A percentile compares a stretch with the other conserved stretches of the same genome.
Evolutionary conservation across 441 rosid genomes (phyloP).

Genomic region (Euphorbia corollata): DNA sequence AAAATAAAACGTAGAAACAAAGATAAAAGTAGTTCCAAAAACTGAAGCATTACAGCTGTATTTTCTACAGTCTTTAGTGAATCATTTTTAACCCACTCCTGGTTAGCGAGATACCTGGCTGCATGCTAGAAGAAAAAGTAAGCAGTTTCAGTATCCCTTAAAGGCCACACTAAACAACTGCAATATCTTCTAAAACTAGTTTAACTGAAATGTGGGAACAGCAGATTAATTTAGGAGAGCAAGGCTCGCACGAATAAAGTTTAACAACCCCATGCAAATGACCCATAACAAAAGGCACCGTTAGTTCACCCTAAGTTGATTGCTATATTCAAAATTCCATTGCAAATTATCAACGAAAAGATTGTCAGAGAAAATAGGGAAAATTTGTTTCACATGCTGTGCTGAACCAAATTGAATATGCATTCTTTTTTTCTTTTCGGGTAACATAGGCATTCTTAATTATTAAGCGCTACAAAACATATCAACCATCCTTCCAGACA

Average conservation of each 20-base stretch:
- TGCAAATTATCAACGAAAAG: neutral
- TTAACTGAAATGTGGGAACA: neutral
- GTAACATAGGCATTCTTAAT: neutral
- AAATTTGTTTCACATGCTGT: neutral
- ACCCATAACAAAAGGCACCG: neutral
- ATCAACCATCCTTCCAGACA: neutral
- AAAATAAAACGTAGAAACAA: constrained; percentile 18
- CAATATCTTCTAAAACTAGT: neutral
- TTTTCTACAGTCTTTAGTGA: constrained; percentile 95
- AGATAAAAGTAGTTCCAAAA: constrained; percentile 13
- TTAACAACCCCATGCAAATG: too few species aligned
- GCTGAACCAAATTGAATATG: neutral
- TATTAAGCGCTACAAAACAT: neutral
- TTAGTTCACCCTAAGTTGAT: neutral
- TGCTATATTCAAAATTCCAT: neutral
- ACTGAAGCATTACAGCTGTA: constrained; percentile 70
- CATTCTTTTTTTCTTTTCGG: too few species aligned
- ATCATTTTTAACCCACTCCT: constrained; percentile 98
- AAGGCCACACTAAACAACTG: constrained; percentile 2
- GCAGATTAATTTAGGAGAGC: neutral
- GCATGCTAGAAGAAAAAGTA: constrained; percentile 66
- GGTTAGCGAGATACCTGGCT: constrained; percentile 96
- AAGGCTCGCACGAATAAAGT: too few species aligned
- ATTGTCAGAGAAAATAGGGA: neutral
- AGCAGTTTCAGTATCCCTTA: constrained; percentile 20